Base-by-base conservation (phyloP, 441 rosid species). In the Viola pubescens region DNA sequence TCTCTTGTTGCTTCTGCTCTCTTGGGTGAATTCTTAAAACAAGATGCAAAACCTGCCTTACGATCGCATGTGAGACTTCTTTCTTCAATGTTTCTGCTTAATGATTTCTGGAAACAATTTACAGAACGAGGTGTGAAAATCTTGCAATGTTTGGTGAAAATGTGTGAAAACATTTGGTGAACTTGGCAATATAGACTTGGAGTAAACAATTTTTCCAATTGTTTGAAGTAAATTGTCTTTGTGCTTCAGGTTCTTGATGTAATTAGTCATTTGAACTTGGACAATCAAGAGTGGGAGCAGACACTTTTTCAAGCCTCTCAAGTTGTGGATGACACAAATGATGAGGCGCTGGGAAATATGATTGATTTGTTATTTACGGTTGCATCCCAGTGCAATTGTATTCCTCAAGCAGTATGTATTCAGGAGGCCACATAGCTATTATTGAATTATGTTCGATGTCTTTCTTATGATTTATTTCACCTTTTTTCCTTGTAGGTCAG, bases 381-480 rank as follows among this genome's bases (percentile, higher is more conserved):
- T 73, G 94, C 91, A 61, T 83, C 81, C 38, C 87, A 79, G 65
- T 83, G 91, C 75, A 85, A 84, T 63, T 78, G 77, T 72, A 77
- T 89, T 72, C 87, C 91, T 58, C 76, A 83, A 75, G 97, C 94
- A 6, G 94, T 89, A 80, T 65, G 85, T 52, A 64, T 63, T 49
- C 6, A 16, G 13, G 5, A 7, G 34, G 34, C 19, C 51, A 13
- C n/a, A 5, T 19, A 19, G 41, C 8, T 46, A 7, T 14, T 45
- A 46, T 48, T 48, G 45, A 6, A 51, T 14, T 42, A 1, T 40
- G 47, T 34, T 11, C 4, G 7, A n/a, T 5, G 34, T 60, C 54
- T 7, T 44, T 60, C 13, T 66, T 60, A 52, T 44, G 54, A 68
- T 74, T 61, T 76, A 66, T 68, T 38, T 12, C 9, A 26, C 6